These are phyloP conservation scores for Suillus tomentosus DNA, from an alignment of 768 basidiomycete genomes.

Conservation along the genomic window DNA sequence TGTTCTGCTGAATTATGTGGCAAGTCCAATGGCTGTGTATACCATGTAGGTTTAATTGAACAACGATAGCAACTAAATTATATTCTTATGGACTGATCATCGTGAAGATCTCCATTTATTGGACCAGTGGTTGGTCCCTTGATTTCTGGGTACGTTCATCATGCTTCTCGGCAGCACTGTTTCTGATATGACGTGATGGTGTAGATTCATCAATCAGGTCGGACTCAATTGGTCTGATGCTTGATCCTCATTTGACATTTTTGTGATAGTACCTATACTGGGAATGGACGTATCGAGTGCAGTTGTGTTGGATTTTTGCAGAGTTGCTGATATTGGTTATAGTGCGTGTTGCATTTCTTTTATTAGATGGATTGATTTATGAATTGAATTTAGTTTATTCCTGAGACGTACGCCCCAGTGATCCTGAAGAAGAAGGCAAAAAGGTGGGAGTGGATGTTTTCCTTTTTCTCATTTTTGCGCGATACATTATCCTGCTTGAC, in stretches of 20 bases:
- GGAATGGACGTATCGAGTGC: conserved; percentile 79
- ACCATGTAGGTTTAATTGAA: conserved; percentile 35
- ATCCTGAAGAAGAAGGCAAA: conserved; percentile 61
- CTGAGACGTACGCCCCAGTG: conserved; percentile 71
- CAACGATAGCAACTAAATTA: neutral
- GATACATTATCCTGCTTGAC: conserved; percentile 1
- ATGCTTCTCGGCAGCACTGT: conserved; percentile 1
- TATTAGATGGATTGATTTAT: conserved; percentile 1
- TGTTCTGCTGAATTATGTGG: conserved; percentile 12
- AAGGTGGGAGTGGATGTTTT: conserved; percentile 36
- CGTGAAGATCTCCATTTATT: conserved; percentile 49
- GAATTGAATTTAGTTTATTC: conserved; percentile 49
- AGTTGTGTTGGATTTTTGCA: conserved; percentile 67
- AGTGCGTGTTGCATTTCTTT: conserved; percentile 35
- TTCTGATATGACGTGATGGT: conserved; percentile 2
- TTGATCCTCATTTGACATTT: conserved; percentile 7
- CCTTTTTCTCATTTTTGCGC: neutral
- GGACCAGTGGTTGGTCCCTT: conserved; percentile 59
- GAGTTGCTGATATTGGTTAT: conserved; percentile 53
- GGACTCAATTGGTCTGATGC: conserved; percentile 11
- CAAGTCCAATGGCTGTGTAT: conserved; percentile 59
- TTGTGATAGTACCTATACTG: conserved; percentile 51
- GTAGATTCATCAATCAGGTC: conserved; percentile 71
- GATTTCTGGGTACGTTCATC: conserved; percentile 51
- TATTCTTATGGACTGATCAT: neutral